Evolutionary conservation across 2,329 filamentous ascomycete species (phyloP), one percentile per base, ranked within the genome.

Genomic region (Incumbomyces lentus): DNA sequence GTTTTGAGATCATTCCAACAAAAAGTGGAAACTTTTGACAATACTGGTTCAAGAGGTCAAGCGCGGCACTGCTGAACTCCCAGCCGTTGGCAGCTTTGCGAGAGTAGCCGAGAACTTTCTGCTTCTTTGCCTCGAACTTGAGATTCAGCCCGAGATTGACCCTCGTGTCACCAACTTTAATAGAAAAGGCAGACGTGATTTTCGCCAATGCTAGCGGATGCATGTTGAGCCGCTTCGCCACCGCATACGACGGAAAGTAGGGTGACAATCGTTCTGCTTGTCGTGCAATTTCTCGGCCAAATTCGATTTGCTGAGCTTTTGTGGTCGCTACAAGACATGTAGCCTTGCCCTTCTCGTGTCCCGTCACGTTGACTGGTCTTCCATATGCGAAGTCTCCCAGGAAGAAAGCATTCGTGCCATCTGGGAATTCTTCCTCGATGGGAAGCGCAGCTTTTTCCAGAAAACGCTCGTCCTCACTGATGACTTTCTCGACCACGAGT

Each of bases 11-110:
- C 3, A 81, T 86, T 7, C 84, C 87, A 60, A 98, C 90, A 65
- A 98, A 96, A 49, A 95, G 87, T 0, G 92, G 92, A 65, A 98
- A 98, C 13, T 80, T 82, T 49, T 83, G 81, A 84, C 96, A 95
- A 64, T 96, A 98, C 55, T 87, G 76, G 35, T 81, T 77, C 44
- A 98, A 78, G 45, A 98, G 68, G 38, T 82, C 75, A 48, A 95
- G 74, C 1, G 92, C 89, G 55, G 86, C 82, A 41, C 79, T 75
- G 59, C 89, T 95, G 63, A 95, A 98, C 64, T 98, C 92, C 93
- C 93, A 98, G 5, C 93, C 92, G 22, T 79, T 84, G 11, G 79
- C 73, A 3, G 81, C 82, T 60, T 92, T 92, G 57, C 88, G 84
- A 18, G 90, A 95, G 65, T 95, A 98, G 1, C 92, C 92, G 29